Evolutionary conservation across 352 stramenopile species (phyloP), one percentile per base, ranked within the genome.

Genomic region (Hyaloperonospora brassicae): DNA sequence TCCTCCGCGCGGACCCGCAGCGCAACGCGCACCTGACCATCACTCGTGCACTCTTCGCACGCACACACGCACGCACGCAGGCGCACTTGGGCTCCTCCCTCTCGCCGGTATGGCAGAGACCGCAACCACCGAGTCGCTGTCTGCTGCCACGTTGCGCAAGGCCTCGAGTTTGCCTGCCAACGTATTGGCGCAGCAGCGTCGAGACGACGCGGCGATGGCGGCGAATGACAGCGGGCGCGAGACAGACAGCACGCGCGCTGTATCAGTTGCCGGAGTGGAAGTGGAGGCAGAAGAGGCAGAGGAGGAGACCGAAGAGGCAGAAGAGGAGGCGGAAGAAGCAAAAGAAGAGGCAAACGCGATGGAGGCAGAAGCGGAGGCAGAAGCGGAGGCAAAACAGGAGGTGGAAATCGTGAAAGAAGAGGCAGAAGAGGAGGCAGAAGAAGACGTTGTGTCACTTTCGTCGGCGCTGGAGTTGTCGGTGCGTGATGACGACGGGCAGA

Each of bases 391-490:
- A 42, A n/a, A n/a, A 2, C 12, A 17, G 2, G 22, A 22, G 14
- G 39, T 11, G 2, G 14, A 10, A 22, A 17, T 17, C 17, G 23
- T 24, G 12, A 21, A 22, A 25, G 5, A n/a, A 22, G 2, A 5
- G 5, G 39, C 10, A 22, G 54, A 62, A 25, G 52, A 51, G 36
- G 6, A 44, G 2, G 50, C 55, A 11, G 40, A 67, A 12, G 59
- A 68, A 11, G 55, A 72, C 31, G 53, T 56, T 10, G 53, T 62
- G 23, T 61, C 61, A 14, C 52, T 64, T 31, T 61, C 52, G 12
- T 69, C 61, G 13, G 44, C 57, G 13, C 67, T 57, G 7, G 54
- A 66, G 44, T 47, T 70, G 42, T 62, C 57, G 57, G 30, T 70
- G 22, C 57, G 60, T 11, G 60, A 47, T 14, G 14, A n/a, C 8